Evolutionary conservation across 495 filamentous ascomycete species (phyloP).

Genomic region (Talaromyces borbonicus): DNA sequence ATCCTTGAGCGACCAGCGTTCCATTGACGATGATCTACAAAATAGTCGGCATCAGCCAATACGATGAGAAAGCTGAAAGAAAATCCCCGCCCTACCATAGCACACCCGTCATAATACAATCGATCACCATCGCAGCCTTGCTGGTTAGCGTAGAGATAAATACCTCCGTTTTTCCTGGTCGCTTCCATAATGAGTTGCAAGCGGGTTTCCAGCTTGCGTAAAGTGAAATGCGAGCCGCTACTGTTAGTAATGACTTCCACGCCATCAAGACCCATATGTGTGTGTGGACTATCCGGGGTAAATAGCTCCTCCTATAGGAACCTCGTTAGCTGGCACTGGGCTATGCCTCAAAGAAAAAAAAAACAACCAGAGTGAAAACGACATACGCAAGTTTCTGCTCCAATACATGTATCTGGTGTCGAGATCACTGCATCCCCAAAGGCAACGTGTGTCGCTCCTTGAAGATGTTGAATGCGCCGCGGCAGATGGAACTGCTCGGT

Average conservation of each 20-base stretch:
- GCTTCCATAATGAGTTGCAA: slow-evolving; percentile 67
- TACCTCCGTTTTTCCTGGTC: slow-evolving; percentile 60
- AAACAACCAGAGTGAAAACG: background rate
- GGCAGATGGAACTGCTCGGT: slow-evolving; percentile 68
- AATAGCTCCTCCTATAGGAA: slow-evolving; percentile 55
- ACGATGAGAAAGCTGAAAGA: background rate
- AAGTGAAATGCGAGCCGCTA: slow-evolving; percentile 59
- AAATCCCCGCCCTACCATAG: slow-evolving; percentile 13
- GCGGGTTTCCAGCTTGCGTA: slow-evolving; percentile 67
- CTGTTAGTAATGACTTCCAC: slow-evolving; percentile 75
- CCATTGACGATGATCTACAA: slow-evolving; percentile 62
- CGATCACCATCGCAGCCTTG: slow-evolving; percentile 65
- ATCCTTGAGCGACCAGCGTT: slow-evolving; percentile 57
- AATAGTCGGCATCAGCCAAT: slow-evolving; percentile 21
- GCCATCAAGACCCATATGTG: slow-evolving; percentile 41
- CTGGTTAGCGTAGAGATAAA: slow-evolving; percentile 70
- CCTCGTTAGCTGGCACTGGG: background rate
- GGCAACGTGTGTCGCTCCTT: slow-evolving; percentile 51
- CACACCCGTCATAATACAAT: slow-evolving; percentile 34
- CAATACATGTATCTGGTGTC: slow-evolving; percentile 62
- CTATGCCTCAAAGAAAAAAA: background rate
- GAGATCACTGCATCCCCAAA: slow-evolving; percentile 72
- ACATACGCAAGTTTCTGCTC: slow-evolving; percentile 53
- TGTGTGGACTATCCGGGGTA: slow-evolving; percentile 46
- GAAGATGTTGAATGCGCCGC: slow-evolving; percentile 49